A percentile compares a stretch with the other conserved stretches of the same genome.
phyloP scores from a whole-genome alignment of 78 protist genomes.

The Bodo saltans region DNA sequence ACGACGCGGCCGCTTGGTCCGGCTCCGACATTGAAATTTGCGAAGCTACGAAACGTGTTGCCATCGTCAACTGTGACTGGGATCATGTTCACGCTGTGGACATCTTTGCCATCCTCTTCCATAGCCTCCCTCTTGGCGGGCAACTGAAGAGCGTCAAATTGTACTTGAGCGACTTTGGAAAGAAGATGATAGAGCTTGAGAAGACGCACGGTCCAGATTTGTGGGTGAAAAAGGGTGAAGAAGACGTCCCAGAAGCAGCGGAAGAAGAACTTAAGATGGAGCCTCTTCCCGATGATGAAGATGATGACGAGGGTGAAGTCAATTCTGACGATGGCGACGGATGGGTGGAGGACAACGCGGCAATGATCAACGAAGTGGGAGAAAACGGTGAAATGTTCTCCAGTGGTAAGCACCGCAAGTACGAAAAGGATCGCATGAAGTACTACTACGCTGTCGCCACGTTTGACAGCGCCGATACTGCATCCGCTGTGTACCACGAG shows the following conservation, averaged over 20 bases:
- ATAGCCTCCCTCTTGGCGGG: slow-evolving; percentile 8
- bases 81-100: slow-evolving; percentile 2
- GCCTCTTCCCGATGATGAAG: background rate
- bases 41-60: slow-evolving; percentile 7
- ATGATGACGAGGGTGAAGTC: background rate
- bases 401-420: background rate
- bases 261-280: background rate
- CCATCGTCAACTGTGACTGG: slow-evolving; percentile 31
- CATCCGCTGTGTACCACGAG: background rate
- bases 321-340: background rate
- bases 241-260: background rate
- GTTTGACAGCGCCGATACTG: slow-evolving; percentile 14
- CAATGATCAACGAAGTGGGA: background rate
- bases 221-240: slow-evolving; percentile 8
- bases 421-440: slow-evolving; percentile 16
- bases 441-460: slow-evolving; percentile 30
- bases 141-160: background rate
- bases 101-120: background rate
- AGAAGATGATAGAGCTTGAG: slow-evolving; percentile 3
- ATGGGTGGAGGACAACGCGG: background rate
- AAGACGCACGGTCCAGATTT: background rate
- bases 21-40: background rate
- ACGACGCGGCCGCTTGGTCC: background rate
- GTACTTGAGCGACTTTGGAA: slow-evolving; percentile 14
- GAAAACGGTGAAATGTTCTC: slow-evolving; percentile 15